These are phyloP conservation scores for Quercus parvula DNA, from an alignment of 306 rosid genomes.

Conservation along the genomic window DNA sequence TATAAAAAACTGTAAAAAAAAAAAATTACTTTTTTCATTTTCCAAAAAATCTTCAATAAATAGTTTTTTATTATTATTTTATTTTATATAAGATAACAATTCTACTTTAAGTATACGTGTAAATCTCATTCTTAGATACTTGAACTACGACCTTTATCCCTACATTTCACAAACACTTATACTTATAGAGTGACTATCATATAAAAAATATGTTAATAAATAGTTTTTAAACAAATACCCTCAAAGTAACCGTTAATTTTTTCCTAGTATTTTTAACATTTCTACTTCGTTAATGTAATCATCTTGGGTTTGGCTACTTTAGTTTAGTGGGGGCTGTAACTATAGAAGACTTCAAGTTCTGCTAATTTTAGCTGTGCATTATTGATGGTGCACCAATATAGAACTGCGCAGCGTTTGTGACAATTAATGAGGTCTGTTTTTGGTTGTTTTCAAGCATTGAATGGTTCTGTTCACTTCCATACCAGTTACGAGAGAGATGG, in stretches of 20 bases:
- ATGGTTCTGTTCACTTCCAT: neutral
- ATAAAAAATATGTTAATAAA: rapidly evolving
- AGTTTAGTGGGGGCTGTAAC: neutral
- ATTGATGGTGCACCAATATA: slow-evolving; percentile 38
- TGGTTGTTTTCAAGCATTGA: slow-evolving; percentile 48
- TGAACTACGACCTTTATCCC: rapidly evolving
- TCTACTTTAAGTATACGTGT: too few relatives aligned
- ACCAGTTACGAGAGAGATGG: neutral
- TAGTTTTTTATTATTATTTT: too few relatives aligned
- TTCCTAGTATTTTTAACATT: too few relatives aligned
- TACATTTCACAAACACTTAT: rapidly evolving
- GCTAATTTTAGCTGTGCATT: neutral
- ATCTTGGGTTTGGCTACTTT: neutral
- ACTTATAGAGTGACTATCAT: rapidly evolving
- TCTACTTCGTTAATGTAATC: neutral
- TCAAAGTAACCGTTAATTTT: too few relatives aligned
- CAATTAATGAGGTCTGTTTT: slow-evolving; percentile 37
- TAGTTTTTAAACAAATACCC: too few relatives aligned
- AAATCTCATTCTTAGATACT: too few relatives aligned
- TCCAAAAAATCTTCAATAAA: too few relatives aligned
- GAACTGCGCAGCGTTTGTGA: slow-evolving; percentile 31
- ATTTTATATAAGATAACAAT: too few relatives aligned
- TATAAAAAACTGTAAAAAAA: too few relatives aligned
- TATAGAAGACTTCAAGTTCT: neutral
- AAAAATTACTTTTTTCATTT: too few relatives aligned